Evolutionary conservation across 805 yeast species (phyloP).

Genomic region (Ogataea chonburiensis): DNA sequence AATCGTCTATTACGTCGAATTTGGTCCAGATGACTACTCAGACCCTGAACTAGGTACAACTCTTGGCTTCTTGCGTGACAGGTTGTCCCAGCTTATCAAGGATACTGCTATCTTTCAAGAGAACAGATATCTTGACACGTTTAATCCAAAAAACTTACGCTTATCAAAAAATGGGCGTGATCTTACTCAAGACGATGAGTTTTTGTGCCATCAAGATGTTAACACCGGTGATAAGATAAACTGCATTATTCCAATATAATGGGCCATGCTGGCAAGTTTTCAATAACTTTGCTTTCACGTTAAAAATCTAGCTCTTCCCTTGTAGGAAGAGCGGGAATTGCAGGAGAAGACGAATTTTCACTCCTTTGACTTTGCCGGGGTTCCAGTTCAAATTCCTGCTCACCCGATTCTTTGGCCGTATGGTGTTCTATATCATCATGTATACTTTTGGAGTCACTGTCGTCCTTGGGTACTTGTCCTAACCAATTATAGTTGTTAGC

Average conservation of each 20-base stretch:
- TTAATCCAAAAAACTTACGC: conserved; percentile 32
- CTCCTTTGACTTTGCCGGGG: neutral
- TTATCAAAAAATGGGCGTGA: conserved; percentile 35
- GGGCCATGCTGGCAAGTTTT: too few relatives aligned
- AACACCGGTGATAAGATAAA: conserved; percentile 50
- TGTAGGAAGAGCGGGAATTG: neutral
- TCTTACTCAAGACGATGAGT: conserved; percentile 41
- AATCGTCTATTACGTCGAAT: conserved; percentile 66
- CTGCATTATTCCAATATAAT: conserved; percentile 31
- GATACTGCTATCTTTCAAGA: conserved; percentile 37
- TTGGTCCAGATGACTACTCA: conserved; percentile 77
- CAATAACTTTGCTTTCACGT: neutral
- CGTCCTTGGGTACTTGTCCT: neutral
- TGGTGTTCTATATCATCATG: too few relatives aligned
- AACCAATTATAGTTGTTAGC: conserved; percentile 20
- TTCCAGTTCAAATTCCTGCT: neutral
- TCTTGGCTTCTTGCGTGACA: conserved; percentile 57
- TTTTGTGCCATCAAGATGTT: conserved; percentile 50
- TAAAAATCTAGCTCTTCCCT: conserved; percentile 13
- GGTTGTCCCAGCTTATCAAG: conserved; percentile 54
- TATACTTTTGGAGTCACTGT: too few relatives aligned
- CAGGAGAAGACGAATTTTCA: neutral
- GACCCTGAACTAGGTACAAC: conserved; percentile 72
- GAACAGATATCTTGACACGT: conserved; percentile 12
- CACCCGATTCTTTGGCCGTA: too few relatives aligned